Base-by-base conservation (phyloP, 306 rosid species). In the Arachis hypogaea region DNA sequence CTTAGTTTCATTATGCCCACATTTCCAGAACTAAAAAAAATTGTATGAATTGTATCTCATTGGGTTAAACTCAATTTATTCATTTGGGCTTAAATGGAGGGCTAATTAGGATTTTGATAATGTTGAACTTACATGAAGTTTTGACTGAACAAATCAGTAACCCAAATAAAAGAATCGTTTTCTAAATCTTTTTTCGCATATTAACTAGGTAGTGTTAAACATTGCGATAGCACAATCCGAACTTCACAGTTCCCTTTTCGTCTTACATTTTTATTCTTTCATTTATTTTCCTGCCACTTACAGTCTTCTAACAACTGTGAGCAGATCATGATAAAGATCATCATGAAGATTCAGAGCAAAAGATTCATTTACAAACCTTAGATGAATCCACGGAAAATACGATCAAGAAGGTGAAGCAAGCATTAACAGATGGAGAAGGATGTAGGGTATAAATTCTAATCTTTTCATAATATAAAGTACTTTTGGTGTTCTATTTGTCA, bases 341-440 rank as follows among this genome's bases (percentile, higher is more conserved):
- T 76, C 87, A 83, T 59, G 85, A 86, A 75, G 78, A 85, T 55
- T 66, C 83, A 5, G 91, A 77, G 50, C 64, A 77, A 36, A 84
- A 82, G 79, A 61, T 47, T 82, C 86, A 90, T 71, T 69, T 79
- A 52, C 85, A 81, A 57, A 80, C 74, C 61, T 81, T 90, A 69
- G 96, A 90, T 83, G 77, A 82, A 74, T 75, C 78, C n/a, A 85
- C 96, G 22, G 90, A 90, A 85, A 78, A 80, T 52, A 69, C 82
- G 68, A 80, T 88, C 28, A 86, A 90, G 78, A 88, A 74, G 77
- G 93, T 90, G 61, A 90, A 83, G 82, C 80, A 85, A 73, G 91
- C 93, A 50, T 28, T 90, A 66, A 77, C 63, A 18, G 60, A 71
- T 46, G 78, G 86, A 47, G 87, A 90, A 86, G 96, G 96, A 79